Conservation (phyloP, 768 basidiomycete species). For the Tulasnella sp. region DNA sequence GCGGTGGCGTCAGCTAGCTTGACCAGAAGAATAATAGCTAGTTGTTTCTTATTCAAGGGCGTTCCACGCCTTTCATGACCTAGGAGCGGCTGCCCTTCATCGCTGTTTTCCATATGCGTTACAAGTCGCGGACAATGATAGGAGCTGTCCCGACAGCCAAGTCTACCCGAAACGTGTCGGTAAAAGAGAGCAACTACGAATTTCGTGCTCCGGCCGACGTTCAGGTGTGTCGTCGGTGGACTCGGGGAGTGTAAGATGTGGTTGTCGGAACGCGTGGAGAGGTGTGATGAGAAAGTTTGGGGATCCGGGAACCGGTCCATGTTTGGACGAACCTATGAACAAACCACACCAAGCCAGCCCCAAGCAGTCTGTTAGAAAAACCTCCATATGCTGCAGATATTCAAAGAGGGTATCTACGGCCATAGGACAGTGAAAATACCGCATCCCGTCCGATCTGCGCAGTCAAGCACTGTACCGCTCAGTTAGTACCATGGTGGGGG, state of each 20-base stretch:
- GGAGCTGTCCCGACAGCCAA: background rate
- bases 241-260: no score
- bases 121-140: background rate
- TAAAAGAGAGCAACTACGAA: no score
- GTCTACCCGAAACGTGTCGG: background rate
- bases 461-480: constrained; percentile 7
- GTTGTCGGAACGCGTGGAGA: background rate
- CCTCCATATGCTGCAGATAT: background rate
- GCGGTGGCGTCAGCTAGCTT: background rate
- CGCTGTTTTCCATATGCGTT: background rate
- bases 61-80: background rate
- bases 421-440: constrained; percentile 7
- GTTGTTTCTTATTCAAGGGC: background rate
- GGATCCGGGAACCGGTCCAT: no score
- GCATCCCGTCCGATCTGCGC: constrained; percentile 6
- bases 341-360: background rate
- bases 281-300: no score
- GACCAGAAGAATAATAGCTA: background rate
- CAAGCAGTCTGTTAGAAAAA: background rate
- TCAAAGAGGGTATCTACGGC: background rate
- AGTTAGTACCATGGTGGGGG: constrained; percentile 7
- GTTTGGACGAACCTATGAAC: background rate
- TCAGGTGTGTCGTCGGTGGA: no score
- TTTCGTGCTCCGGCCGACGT: background rate
- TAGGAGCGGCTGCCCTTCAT: background rate